Evolutionary conservation across 192 early-diverging fungal species (phyloP), one percentile per base, ranked within the genome.

Genomic region (Kappamyces sp.): DNA sequence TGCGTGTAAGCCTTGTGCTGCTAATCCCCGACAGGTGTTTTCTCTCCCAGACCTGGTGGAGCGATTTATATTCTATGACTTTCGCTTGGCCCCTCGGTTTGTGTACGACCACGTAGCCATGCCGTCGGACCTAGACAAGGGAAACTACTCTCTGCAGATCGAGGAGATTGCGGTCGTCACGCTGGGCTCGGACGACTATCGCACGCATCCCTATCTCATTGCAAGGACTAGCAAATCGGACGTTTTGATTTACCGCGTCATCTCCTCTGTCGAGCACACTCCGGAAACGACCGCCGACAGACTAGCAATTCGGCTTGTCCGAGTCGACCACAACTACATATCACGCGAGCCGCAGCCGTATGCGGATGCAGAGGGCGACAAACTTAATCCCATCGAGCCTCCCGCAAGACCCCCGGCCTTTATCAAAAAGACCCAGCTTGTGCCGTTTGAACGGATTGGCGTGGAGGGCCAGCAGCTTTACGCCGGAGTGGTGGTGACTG

Each of bases 401-500:
- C 63, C 41, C 52, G 9, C 42, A 35, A 47, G 52, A 6, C 60
- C 53, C 36, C 37, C 62, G 33, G 44, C 58, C 9, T 72, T 68
- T 57, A 50, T 68, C 12, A 64, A 69, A 48, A 47, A 66, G 15
- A 58, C 66, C 35, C 57, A 70, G 40, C 55, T 78, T 12, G 59
- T 61, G 7, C 73, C 76, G 40, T 77, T 77, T 49, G 35, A 58
- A 13, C 31, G 49, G 6, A 51, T 73, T 41, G 75, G 75, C 13
- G 31, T 51, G 5, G 47, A 42, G 35, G 64, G 58, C 1, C 46
- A 51, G 15, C 37, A 51, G 15, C 23, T 60, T 15, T 91, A 85
- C 70, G 64, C 80, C 0, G 90, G 89, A 5, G 75, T 92, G 2
- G 87, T 91, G 66, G 75, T 91, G 35, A 67, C 82, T 7, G 89